Evolutionary conservation across 805 yeast genomes (phyloP).

Genomic region (Myxozyma udenii): DNA sequence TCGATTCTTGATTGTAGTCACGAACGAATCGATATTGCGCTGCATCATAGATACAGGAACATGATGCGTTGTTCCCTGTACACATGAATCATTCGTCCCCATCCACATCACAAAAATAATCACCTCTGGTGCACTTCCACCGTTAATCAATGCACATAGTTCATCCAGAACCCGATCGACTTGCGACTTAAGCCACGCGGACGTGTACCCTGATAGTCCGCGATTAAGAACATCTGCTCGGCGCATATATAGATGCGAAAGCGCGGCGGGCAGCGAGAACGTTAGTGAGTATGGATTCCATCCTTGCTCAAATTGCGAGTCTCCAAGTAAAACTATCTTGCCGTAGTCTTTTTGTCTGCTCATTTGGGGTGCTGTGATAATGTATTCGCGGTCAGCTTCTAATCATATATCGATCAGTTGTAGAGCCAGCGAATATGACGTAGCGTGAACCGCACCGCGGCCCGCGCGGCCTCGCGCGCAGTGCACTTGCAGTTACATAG

Average conservation of each 20-base stretch:
- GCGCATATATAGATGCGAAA: conserved; percentile 16
- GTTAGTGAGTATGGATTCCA: conserved; percentile 14
- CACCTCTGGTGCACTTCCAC: conserved; percentile 1
- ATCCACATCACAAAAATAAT: conserved; percentile 28
- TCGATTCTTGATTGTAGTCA: conserved; percentile 1
- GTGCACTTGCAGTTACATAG: too few relatives aligned
- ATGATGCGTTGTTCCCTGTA: conserved; percentile 22
- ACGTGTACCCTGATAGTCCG: conserved; percentile 28
- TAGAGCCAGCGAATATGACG: too few relatives aligned
- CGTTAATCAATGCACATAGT: not conserved
- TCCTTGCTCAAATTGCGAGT: conserved; percentile 36
- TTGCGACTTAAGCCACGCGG: conserved; percentile 27
- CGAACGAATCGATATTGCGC: conserved; percentile 3
- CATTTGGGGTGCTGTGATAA: not conserved
- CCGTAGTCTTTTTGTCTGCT: conserved; percentile 29
- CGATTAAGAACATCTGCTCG: conserved; percentile 29
- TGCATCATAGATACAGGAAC: conserved; percentile 8
- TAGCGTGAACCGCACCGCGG: too few relatives aligned
- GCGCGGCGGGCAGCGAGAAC: conserved; percentile 31
- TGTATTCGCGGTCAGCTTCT: not conserved
- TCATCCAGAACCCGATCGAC: conserved; percentile 21
- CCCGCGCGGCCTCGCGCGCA: too few relatives aligned
- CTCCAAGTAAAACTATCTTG: conserved; percentile 44
- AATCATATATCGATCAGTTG: too few relatives aligned
- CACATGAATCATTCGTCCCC: conserved; percentile 27